Base-by-base conservation (phyloP, 2,329 filamentous ascomycete species). In the Hypoxylon sp. region DNA sequence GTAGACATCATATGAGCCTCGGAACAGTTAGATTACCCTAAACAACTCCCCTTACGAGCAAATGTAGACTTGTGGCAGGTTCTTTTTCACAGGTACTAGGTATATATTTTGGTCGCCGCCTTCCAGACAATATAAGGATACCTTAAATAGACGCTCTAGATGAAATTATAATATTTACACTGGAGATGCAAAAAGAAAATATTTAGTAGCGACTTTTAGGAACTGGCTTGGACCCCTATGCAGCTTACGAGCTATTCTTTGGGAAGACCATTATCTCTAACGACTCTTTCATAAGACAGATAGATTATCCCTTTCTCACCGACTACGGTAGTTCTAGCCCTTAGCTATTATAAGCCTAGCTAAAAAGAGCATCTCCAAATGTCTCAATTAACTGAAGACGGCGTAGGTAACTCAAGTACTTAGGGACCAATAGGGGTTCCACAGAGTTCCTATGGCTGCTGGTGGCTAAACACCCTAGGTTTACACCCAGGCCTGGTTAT, bases 401-500 rank as follows among this genome's bases (percentile, higher is more conserved):
- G 48, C n/a, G 14, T 54, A 26, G 31, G 17, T 42, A 42, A 31
- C 26, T n/a, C n/a, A n/a, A n/a, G n/a, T n/a, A n/a, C n/a, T n/a
- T n/a, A n/a, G n/a, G 58, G 47, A 19, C 33, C 11, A 46, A 46
- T 61, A 52, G 48, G 62, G 39, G 54, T 22, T 33, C 55, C 53
- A 57, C 19, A 44, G 54, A 39, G 14, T 42, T 44, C 22, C 37
- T 39, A 29, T 10, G 17, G 2, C 42, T 33, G 53, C 19, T 19
- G 44, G 51, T 17, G 47, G 26, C 19, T 37, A 52, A 54, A 53
- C 37, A 53, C 24, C 50, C 55, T 60, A 19, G 39, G 26, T 50
- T n/a, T 54, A 5, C 24, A 37, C 4, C 52, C n/a, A 35, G 14
- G 47, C 22, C 5, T 19, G 47, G 9, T 26, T 19, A 22, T 35